Conservation (phyloP, 2,329 filamentous ascomycete genomes). For the Botrytis aclada region DNA sequence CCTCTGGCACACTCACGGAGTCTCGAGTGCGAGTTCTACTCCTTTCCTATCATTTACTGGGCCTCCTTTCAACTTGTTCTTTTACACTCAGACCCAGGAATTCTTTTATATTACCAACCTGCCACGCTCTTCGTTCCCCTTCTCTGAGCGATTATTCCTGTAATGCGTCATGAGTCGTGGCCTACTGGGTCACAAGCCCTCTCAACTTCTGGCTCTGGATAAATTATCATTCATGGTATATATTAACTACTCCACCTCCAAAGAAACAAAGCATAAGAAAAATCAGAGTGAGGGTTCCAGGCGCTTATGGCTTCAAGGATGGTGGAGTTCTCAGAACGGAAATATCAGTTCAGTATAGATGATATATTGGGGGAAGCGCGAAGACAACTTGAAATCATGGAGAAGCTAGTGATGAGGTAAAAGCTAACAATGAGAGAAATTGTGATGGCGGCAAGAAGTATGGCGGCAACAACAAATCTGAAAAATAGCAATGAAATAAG, state of each 20-base stretch:
- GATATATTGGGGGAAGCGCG: rapidly evolving
- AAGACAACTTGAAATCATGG: not conserved
- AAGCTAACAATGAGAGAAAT: too few relatives aligned
- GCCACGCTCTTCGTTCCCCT: too few relatives aligned
- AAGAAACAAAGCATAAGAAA: not conserved
- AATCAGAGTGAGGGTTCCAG: rapidly evolving
- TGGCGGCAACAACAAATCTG: not conserved
- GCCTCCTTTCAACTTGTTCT: not conserved
- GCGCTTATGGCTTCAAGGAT: not conserved
- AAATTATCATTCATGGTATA: not conserved
- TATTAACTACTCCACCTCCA: not conserved
- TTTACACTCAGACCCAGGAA: not conserved
- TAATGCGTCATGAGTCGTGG: not conserved
- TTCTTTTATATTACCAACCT: too few relatives aligned
- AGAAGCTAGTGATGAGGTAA: not conserved
- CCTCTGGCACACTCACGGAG: not conserved
- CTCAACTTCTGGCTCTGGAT: rapidly evolving
- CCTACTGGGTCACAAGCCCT: not conserved
- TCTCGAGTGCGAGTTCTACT: not conserved
- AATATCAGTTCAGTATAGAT: not conserved
- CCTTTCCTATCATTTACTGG: too few relatives aligned
- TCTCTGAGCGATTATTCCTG: too few relatives aligned
- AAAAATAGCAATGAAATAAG: rapidly evolving
- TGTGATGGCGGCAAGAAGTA: too few relatives aligned
- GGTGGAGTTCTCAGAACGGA: not conserved